Conservation (phyloP, 2,329 filamentous ascomycete species). For the Xylariaceae sp. region DNA sequence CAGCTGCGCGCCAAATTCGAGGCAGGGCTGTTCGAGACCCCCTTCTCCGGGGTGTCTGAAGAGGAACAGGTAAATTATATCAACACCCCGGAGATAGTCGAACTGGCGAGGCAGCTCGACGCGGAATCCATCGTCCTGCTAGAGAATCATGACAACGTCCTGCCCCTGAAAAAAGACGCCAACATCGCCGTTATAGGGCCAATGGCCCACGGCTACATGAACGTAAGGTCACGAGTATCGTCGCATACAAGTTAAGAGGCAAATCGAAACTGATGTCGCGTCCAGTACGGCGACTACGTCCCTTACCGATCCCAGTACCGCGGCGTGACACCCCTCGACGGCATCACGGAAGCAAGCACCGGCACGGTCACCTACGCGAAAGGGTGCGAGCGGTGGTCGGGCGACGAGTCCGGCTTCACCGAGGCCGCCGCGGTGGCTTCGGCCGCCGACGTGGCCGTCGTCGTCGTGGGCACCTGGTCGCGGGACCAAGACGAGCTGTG, state of each 20-base stretch:
- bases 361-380: conserved; percentile 67
- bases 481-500: conserved; percentile 74
- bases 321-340: conserved; percentile 71
- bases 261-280: conserved; percentile 2
- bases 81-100: conserved; percentile 61
- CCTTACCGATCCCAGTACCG: conserved; percentile 64
- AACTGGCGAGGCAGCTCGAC: conserved; percentile 65
- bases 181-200: conserved; percentile 74
- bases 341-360: conserved; percentile 63
- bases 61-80: conserved; percentile 61
- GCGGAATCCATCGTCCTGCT: conserved; percentile 64
- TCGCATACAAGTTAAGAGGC: conserved; percentile 33
- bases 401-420: conserved; percentile 66
- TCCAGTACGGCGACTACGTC: conserved; percentile 72
- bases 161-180: conserved; percentile 64
- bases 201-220: conserved; percentile 73
- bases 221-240: conserved; percentile 49
- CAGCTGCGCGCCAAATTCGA: conserved; percentile 70
- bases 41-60: conserved; percentile 61
- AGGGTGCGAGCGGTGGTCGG: conserved; percentile 75
- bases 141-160: conserved; percentile 57
- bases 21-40: conserved; percentile 71
- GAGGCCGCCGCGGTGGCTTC: conserved; percentile 68
- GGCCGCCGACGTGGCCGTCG: conserved; percentile 70
- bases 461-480: conserved; percentile 76